These are phyloP conservation scores for Grosmannia serpens DNA, from an alignment of 2,329 filamentous ascomycete genomes.

Conservation along the genomic window DNA sequence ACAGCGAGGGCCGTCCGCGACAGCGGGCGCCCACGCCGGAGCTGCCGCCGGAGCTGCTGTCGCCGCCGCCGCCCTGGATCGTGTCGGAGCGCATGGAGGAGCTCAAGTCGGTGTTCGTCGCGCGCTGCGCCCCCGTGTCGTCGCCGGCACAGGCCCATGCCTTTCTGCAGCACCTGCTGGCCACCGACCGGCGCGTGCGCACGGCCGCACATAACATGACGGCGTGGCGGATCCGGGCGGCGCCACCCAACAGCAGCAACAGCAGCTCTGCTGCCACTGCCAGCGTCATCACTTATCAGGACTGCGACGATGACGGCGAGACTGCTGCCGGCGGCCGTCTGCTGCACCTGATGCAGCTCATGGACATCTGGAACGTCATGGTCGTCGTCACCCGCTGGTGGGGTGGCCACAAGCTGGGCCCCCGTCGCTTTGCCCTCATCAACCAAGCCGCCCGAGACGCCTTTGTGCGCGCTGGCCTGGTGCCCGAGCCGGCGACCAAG, in stretches of 20 bases:
- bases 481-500: conserved; percentile 37
- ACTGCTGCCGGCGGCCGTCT: conserved; percentile 78
- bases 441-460: conserved; percentile 78
- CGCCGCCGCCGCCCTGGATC: conserved; percentile 50
- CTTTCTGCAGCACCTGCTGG: conserved; percentile 64
- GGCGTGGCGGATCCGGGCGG: conserved; percentile 71
- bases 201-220: conserved; percentile 90
- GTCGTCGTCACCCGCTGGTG: conserved; percentile 95
- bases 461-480: conserved; percentile 64
- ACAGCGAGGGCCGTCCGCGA: neutral
- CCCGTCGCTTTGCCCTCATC: conserved; percentile 81
- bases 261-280: too few species aligned
- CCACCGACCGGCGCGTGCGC: conserved; percentile 75
- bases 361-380: conserved; percentile 87
- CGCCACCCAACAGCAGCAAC: conserved; percentile 24
- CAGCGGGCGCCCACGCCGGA: neutral
- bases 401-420: conserved; percentile 79
- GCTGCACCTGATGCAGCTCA: conserved; percentile 83
- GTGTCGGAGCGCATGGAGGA: conserved; percentile 65
- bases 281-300: conserved; percentile 56
- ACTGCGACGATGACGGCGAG: conserved; percentile 95
- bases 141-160: conserved; percentile 59
- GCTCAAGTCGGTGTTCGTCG: conserved; percentile 81
- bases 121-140: conserved; percentile 57
- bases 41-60: neutral